phyloP scores from a whole-genome alignment of 2,329 filamentous ascomycete species.

The Nakataea oryzae region DNA sequence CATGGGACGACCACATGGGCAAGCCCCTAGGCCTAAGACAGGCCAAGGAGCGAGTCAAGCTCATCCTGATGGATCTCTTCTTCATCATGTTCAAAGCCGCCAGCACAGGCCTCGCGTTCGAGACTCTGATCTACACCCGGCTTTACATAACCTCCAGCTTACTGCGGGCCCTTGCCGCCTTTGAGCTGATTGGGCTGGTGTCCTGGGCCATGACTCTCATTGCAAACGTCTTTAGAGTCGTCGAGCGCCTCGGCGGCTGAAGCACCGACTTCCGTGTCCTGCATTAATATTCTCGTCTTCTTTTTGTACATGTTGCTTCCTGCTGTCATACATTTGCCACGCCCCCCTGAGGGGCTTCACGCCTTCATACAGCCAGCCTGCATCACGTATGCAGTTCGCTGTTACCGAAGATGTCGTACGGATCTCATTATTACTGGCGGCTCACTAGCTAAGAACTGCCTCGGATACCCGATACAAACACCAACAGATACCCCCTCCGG shows the following conservation, averaged over 20 bases:
- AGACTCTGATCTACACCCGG: constrained; percentile 13
- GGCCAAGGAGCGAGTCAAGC: constrained; percentile 73
- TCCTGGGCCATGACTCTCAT: constrained; percentile 14
- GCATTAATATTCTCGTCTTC: neutral
- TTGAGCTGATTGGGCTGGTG: constrained; percentile 13
- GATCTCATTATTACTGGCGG: neutral
- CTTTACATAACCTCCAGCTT: constrained; percentile 6
- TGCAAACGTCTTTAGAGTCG: constrained; percentile 14
- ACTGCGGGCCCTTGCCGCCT: constrained; percentile 10
- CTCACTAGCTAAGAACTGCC: neutral
- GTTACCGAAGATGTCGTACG: neutral
- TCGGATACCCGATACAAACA: neutral
- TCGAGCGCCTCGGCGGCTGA: constrained; percentile 12
- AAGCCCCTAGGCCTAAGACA: constrained; percentile 83
- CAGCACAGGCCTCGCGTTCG: constrained; percentile 65
- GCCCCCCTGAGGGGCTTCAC: neutral
- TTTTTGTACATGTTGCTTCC: too few species aligned
- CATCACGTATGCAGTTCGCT: neutral
- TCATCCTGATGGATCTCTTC: constrained; percentile 85
- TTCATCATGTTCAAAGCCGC: constrained; percentile 98
- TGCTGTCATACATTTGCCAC: neutral
- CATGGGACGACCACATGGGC: constrained; percentile 91
- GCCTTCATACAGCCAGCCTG: neutral
- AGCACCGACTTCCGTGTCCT: too few species aligned
- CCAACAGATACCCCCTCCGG: neutral